Base-by-base conservation (phyloP, 1,139 yeast genomes). In the Candida smagusa region DNA sequence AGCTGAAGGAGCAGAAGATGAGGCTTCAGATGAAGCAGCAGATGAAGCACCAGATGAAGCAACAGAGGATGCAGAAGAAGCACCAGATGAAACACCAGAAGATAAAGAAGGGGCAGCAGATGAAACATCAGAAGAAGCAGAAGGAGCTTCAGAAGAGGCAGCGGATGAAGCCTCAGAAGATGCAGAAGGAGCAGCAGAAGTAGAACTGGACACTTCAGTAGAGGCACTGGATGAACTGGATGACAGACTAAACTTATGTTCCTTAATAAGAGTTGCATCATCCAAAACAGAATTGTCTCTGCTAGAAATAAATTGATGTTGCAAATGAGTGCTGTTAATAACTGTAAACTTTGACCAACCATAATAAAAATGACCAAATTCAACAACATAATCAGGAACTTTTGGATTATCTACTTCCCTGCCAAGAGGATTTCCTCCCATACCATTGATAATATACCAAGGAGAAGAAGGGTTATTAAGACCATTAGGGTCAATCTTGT, bases 381-480 rank as follows among this genome's bases (percentile, higher is more conserved):
- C 32, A 9, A 28, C 35, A 28, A 36, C 35, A 22, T 36, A 36
- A n/a, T 29, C 30, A 11, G 35, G 37, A 23, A 35, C 26, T 6
- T 30, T 32, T 9, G 7, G 7, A 11, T 19, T 22, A 4, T 28
- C 26, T 7, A 24, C 11, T 19, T 36, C 39, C 7, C 28, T 12
- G 8, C 39, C 39, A 19, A 32, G 33, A 25, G 32, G 32, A 22
- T 36, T 35, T 9, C 39, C 39, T 3, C 35, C 39, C 21, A 36
- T 36, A 22, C 39, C 39, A 26, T 36, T 36, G 33, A 36, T 28
- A 13, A 36, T 36, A 30, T 36, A 36, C 39, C 39, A 36, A 12
- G 39, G 39, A 9, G 39, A 27, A 12, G 39, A 32, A n/a, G 39
- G 39, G 27, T 36, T 36, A 30, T 36, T 36, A 12, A 36, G 39